phyloP scores from a whole-genome alignment of 2,329 filamentous ascomycete species.

The Fusarium nygamai region DNA sequence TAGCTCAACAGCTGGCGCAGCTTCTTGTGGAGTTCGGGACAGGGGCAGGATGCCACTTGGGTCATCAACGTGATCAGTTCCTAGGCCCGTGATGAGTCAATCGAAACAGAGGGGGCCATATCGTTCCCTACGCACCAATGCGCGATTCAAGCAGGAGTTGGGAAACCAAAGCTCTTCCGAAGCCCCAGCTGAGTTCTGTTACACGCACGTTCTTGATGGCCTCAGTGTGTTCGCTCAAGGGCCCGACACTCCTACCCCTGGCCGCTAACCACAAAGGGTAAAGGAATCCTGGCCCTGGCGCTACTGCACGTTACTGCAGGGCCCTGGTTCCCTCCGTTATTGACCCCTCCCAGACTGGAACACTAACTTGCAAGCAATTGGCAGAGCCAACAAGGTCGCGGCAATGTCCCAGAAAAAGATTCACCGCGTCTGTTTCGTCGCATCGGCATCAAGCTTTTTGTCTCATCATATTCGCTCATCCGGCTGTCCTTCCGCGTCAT shows the following conservation, averaged over 20 bases:
- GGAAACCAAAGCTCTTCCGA: background rate
- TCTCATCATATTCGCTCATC: slow-evolving; percentile 30
- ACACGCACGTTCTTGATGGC: slow-evolving; percentile 16
- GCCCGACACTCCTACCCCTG: slow-evolving; percentile 27
- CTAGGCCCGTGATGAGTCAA: slow-evolving; percentile 1
- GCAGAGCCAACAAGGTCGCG: slow-evolving; percentile 37
- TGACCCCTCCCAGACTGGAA: slow-evolving; percentile 30
- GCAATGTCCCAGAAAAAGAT: slow-evolving; percentile 27
- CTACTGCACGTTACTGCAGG: slow-evolving; percentile 23
- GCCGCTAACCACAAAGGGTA: slow-evolving; percentile 17
- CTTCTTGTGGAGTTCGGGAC: slow-evolving; percentile 14
- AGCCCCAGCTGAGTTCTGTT: slow-evolving; percentile 13
- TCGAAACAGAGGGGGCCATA: background rate
- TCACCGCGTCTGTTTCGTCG: slow-evolving; percentile 37
- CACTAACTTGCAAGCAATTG: slow-evolving; percentile 21
- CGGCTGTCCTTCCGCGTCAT: slow-evolving; percentile 21
- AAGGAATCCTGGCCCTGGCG: slow-evolving; percentile 19
- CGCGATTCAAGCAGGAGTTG: slow-evolving; percentile 2
- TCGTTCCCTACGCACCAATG: background rate
- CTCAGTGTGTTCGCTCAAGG: slow-evolving; percentile 7
- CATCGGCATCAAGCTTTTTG: slow-evolving; percentile 32
- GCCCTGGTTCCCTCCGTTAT: slow-evolving; percentile 23
- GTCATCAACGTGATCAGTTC: background rate
- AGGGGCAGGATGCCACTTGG: slow-evolving; percentile 14
- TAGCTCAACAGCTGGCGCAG: slow-evolving; percentile 12